phyloP scores from a whole-genome alignment of 2,329 filamentous ascomycete species.

The Pseudocercospora cruenta region DNA sequence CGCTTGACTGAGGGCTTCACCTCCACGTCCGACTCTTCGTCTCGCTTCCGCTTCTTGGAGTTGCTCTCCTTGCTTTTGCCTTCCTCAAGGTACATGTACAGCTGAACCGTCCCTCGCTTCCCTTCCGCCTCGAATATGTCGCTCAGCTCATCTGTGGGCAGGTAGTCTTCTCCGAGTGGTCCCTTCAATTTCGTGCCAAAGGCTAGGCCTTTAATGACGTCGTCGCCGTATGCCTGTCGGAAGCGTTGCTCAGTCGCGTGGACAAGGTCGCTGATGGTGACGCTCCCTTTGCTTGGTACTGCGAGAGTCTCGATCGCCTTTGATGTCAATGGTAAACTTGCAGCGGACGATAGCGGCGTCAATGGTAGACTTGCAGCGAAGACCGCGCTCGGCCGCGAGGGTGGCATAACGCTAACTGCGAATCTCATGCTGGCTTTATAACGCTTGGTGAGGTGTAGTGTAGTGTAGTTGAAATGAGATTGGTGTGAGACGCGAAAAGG shows the following conservation, averaged over 20 bases:
- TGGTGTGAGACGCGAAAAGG: too few relatives aligned
- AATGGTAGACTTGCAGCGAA: background rate
- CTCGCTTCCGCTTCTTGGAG: background rate
- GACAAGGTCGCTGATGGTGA: background rate
- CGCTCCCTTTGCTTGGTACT: background rate
- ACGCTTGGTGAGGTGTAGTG: too few relatives aligned
- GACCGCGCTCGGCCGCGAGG: background rate
- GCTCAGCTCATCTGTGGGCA: background rate
- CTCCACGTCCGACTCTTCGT: background rate
- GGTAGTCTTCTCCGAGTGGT: background rate
- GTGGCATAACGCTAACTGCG: background rate
- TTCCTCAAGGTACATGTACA: background rate
- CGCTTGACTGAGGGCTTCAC: background rate
- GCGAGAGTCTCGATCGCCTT: background rate
- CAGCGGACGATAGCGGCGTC: background rate
- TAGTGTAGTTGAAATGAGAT: too few relatives aligned
- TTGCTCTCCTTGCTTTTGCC: background rate
- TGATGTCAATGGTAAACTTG: background rate
- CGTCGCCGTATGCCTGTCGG: background rate
- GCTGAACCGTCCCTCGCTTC: background rate
- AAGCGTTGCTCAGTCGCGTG: background rate
- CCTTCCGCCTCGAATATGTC: background rate
- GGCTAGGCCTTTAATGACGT: background rate
- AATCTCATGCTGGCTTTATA: background rate
- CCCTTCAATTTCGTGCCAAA: background rate